These are phyloP conservation scores for Aspergillus phoenicis DNA, from an alignment of 2,329 filamentous ascomycete genomes.

Conservation along the genomic window DNA sequence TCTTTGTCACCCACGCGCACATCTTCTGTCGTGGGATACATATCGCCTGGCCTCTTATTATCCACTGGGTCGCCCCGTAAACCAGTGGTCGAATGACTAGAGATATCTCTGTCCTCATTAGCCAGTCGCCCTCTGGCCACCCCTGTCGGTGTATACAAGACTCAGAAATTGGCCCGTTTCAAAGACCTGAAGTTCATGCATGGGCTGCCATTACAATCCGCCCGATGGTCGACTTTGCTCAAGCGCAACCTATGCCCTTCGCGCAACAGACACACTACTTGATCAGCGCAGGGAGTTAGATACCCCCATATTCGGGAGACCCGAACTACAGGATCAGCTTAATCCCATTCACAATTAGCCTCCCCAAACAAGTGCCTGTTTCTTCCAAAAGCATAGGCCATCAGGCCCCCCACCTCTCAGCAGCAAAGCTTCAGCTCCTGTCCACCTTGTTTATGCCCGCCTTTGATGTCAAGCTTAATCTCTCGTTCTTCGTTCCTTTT, in stretches of 20 bases:
- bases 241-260: neutral
- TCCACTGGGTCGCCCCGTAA: constrained; percentile 32
- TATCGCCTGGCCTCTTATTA: constrained; percentile 18
- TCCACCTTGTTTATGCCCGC: neutral
- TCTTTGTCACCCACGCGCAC: constrained; percentile 24
- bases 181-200: neutral
- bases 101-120: constrained; percentile 16
- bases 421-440: neutral
- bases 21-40: constrained; percentile 21
- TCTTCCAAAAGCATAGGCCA: constrained; percentile 9
- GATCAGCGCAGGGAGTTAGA: neutral
- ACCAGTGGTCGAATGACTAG: constrained; percentile 30
- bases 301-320: neutral
- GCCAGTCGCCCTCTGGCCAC: constrained; percentile 8
- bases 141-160: constrained; percentile 20
- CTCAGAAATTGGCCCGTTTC: constrained; percentile 5
- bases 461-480: neutral
- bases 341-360: neutral
- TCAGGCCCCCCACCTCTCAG: neutral
- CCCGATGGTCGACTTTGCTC: neutral
- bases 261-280: neutral
- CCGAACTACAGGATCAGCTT: neutral
- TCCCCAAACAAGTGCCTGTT: neutral
- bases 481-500: neutral
- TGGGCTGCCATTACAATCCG: neutral